Evolutionary conservation across 805 yeast genomes (phyloP).

Genomic region (Blastobotrys attinorum): DNA sequence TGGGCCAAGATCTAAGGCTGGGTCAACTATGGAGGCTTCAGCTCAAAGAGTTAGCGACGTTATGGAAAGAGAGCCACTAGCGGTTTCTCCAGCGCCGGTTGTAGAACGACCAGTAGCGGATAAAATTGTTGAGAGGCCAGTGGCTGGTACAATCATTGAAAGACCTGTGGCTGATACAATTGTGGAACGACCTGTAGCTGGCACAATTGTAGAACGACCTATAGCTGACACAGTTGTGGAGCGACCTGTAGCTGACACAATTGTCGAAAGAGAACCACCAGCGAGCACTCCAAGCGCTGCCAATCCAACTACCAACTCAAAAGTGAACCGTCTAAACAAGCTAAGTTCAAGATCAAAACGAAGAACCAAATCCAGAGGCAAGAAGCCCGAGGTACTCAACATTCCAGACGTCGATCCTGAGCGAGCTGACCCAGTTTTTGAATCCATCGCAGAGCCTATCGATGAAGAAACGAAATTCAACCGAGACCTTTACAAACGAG

Average conservation of each 20-base stretch:
- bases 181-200: slow-evolving; percentile 33
- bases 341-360: too few relatives aligned
- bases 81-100: not conserved
- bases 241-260: not conserved
- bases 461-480: slow-evolving; percentile 5
- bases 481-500: slow-evolving; percentile 14
- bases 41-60: not conserved
- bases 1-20: not conserved
- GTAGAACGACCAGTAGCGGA: not conserved
- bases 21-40: not conserved
- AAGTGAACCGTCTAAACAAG: not conserved
- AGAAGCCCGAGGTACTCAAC: not conserved
- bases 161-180: slow-evolving; percentile 24
- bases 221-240: not conserved
- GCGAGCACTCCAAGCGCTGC: too few relatives aligned
- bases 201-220: not conserved
- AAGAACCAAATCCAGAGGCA: not conserved
- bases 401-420: not conserved
- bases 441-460: slow-evolving; percentile 18
- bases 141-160: slow-evolving; percentile 5
- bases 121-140: not conserved
- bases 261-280: not conserved
- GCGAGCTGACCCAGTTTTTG: slow-evolving; percentile 26
- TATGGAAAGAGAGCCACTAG: not conserved
- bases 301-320: not conserved